phyloP scores from a whole-genome alignment of 139 green algal species.

The Micractinium sp. region DNA sequence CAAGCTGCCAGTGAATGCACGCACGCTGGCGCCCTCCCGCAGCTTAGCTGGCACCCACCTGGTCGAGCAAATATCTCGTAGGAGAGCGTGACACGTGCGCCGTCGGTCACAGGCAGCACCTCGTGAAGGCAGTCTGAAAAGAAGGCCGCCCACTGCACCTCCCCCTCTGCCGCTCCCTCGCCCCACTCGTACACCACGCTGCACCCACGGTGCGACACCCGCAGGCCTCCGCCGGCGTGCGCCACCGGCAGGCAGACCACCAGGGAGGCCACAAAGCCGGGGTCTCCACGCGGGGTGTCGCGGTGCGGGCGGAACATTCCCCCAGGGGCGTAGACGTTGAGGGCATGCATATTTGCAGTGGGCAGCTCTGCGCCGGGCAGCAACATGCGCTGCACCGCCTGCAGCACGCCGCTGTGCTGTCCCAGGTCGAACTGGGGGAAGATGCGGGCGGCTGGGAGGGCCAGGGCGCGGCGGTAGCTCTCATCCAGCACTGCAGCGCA shows the following conservation, averaged over 20 bases:
- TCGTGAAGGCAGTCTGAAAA: not conserved
- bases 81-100: not conserved
- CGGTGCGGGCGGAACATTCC: not conserved
- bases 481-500: not conserved
- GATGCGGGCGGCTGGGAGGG: not conserved
- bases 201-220: constrained; percentile 3
- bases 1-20: not conserved
- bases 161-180: not conserved
- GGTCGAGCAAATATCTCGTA: not conserved
- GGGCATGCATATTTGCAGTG: not conserved
- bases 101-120: not conserved
- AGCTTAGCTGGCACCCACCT: not conserved
- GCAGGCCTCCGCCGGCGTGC: not conserved
- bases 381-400: not conserved
- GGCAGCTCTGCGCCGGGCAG: not conserved
- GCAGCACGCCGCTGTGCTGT: not conserved
- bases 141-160: constrained; percentile 18
- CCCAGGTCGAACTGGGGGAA: not conserved
- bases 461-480: not conserved
- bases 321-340: not conserved
- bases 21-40: not conserved
- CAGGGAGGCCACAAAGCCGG: not conserved
- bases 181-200: not conserved
- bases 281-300: not conserved
- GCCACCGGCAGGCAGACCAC: constrained; percentile 7